phyloP scores from a whole-genome alignment of 2,329 filamentous ascomycete species.

The Colletotrichum magnum region DNA sequence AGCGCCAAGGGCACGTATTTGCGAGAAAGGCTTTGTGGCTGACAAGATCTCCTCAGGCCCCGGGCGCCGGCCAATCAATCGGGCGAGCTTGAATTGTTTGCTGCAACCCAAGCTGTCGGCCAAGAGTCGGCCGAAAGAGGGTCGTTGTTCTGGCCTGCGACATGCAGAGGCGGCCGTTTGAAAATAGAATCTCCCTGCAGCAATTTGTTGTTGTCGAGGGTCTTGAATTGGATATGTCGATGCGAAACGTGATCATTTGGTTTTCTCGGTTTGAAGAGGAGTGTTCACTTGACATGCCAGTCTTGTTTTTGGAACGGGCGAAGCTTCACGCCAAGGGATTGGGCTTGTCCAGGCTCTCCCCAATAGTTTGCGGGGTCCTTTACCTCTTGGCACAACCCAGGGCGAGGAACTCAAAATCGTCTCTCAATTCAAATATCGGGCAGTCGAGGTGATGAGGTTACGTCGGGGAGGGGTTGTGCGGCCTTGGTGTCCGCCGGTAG shows the following conservation, averaged over 20 bases:
- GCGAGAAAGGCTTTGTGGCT: conserved; percentile 16
- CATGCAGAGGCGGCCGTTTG: conserved; percentile 18
- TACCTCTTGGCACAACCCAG: not conserved
- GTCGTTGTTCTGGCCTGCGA: conserved; percentile 9
- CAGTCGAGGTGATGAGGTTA: not conserved
- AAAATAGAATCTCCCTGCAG: conserved; percentile 1
- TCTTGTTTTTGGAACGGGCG: not conserved
- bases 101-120: conserved; percentile 11
- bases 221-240: not conserved
- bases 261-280: conserved; percentile 1
- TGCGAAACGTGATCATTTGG: not conserved
- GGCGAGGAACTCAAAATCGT: not conserved
- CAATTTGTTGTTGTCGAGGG: not conserved
- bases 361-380: not conserved
- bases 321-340: conserved; percentile 29
- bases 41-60: not conserved
- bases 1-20: conserved; percentile 21
- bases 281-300: not conserved
- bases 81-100: not conserved
- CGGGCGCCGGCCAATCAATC: conserved; percentile 3
- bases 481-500: not conserved
- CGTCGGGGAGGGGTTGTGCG: not conserved
- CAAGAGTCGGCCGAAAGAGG: conserved; percentile 2
- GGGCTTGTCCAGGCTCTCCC: not conserved
- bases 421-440: not conserved